Base-by-base conservation (phyloP, 2,329 filamentous ascomycete species). In the Sordariomycetes sp. region DNA sequence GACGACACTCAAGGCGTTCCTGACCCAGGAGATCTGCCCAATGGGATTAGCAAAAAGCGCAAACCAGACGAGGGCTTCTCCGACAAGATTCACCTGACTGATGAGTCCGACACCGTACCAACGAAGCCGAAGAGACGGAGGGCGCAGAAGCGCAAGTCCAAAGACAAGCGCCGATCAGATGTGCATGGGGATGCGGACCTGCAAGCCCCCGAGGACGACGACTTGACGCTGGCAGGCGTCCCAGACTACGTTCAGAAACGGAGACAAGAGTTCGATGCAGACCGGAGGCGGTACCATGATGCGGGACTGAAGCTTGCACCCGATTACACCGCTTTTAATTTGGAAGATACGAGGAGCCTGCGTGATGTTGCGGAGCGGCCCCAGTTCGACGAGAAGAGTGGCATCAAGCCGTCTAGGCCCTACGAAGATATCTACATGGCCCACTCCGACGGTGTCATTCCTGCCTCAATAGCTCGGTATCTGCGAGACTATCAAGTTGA, bases 401-500 rank as follows among this genome's bases (percentile, higher is more conserved):
- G 66, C 3, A 61, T 82, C 34, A 78, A 74, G 33, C 79, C 84
- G 0, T 81, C 74, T 21, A 71, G 80, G 11, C 65, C 68, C 1
- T 88, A 92, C 55, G 67, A 79, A 46, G 85, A 93, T 42, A 80
- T 94, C 31, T 65, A 75, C 30, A 66, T 96, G 17, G 71, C 74
- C 11, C 77, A 79, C 44, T 93, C 88, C 1, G 72, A 76, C 1
- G 90, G 88, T 0, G 51, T 87, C 4, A 87, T 98, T 25, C 92
- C 92, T 0, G 87, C 85, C 0, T 75, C 86, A 0, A 86, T 96
- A 35, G 88, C 90, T 0, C 88, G 92, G 51, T 95, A 92, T 61
- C 65, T 98, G 32, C 78, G 92, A 39, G 84, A 88, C 42, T 98
- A 98, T 48, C 92, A 98, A 54, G 68, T 96, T 2, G 73, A 83